These are phyloP conservation scores for Ramaria sp. DNA, from an alignment of 768 basidiomycete species.

Conservation along the genomic window DNA sequence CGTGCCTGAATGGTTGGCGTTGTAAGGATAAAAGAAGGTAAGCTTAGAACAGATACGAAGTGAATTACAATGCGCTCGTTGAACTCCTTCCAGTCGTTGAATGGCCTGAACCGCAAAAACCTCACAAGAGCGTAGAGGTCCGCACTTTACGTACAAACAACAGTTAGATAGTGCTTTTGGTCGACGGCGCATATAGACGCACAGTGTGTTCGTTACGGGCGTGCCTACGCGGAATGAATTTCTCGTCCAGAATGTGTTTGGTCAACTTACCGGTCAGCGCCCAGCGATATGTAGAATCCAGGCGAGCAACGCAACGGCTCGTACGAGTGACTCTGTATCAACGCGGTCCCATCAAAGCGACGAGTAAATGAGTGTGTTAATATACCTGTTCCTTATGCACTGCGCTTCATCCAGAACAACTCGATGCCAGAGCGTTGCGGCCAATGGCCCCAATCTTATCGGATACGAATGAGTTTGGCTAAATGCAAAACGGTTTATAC, in stretches of 20 bases:
- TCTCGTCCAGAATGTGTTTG: background rate
- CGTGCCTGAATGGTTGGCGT: conserved; percentile 28
- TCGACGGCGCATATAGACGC: conserved; percentile 9
- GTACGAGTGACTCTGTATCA: conserved; percentile 38
- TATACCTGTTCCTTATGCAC: conserved; percentile 55
- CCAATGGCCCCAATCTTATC: conserved; percentile 42
- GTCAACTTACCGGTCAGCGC: conserved; percentile 42
- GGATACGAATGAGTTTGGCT: background rate
- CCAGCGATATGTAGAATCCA: conserved; percentile 65
- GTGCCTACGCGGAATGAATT: conserved; percentile 27
- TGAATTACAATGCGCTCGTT: conserved; percentile 40
- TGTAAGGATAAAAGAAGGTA: background rate
- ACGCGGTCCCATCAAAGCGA: background rate
- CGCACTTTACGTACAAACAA: conserved; percentile 18
- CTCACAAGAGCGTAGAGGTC: conserved; percentile 65
- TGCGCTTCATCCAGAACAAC: conserved; percentile 75
- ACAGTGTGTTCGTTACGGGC: conserved; percentile 65
- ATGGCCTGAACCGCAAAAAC: conserved; percentile 59
- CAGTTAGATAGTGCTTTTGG: background rate
- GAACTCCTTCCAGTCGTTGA: conserved; percentile 56
- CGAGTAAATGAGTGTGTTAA: background rate
- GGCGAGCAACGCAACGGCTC: conserved; percentile 46
- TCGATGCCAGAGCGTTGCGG: conserved; percentile 53
- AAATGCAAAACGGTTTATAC: background rate
- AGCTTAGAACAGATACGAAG: background rate